A percentile compares a stretch with the other conserved stretches of the same genome.
Evolutionary conservation across 148 eudicot genomes (phyloP).

Genomic region (Amaranthus hypochondriacus): DNA sequence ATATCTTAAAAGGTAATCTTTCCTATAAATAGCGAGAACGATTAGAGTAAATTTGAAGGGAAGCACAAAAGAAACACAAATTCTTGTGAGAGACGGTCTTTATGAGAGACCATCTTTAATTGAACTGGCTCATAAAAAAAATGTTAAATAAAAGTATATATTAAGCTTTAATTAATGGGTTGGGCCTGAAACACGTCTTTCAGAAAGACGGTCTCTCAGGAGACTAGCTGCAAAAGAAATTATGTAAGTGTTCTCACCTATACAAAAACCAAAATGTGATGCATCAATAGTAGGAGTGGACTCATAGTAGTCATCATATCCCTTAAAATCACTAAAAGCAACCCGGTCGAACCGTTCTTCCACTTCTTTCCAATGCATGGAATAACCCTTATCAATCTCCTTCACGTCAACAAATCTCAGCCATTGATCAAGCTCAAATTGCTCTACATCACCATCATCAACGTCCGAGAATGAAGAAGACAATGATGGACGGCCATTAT

Average conservation of each 20-base stretch:
- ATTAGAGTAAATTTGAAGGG: too few relatives aligned
- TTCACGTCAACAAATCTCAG: constrained; percentile 24
- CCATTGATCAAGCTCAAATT: constrained; percentile 3
- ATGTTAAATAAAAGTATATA: too few relatives aligned
- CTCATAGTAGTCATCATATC: background rate
- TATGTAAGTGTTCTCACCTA: constrained; percentile 10
- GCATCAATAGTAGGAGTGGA: constrained; percentile 11
- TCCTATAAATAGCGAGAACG: too few relatives aligned
- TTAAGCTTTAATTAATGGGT: too few relatives aligned
- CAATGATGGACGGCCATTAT: background rate
- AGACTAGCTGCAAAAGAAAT: too few relatives aligned
- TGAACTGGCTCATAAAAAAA: too few relatives aligned
- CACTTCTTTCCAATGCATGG: constrained; percentile 20
- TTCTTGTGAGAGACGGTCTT: too few relatives aligned
- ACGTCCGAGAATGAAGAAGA: background rate
- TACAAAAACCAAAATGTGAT: constrained; percentile 22
- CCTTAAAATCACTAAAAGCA: background rate
- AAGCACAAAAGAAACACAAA: too few relatives aligned
- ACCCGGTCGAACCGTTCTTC: constrained; percentile 24
- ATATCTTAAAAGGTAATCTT: too few relatives aligned
- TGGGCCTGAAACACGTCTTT: too few relatives aligned
- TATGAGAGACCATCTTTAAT: too few relatives aligned
- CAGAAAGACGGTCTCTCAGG: too few relatives aligned
- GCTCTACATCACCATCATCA: background rate
- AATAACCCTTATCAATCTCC: background rate